A percentile compares a stretch with the other conserved stretches of the same genome.
Conservation (phyloP, 371 early-diverging fungal genomes). For the Mucor lusitanicus region DNA sequence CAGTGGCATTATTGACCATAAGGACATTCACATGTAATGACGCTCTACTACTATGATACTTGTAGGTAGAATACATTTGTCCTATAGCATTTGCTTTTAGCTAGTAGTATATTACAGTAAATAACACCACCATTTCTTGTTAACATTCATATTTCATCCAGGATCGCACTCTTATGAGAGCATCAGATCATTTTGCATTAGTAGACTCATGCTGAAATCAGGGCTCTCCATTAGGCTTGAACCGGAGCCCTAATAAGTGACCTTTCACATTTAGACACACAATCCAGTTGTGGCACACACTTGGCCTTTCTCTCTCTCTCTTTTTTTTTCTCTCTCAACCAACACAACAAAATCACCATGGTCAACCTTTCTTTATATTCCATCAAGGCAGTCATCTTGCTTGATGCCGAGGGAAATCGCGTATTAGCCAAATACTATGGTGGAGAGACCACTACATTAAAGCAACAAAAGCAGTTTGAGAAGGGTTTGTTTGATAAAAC, state of each 20-base stretch:
- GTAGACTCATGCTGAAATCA: not conserved
- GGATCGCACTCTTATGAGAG: too few relatives aligned
- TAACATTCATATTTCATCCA: too few relatives aligned
- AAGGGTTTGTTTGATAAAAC: conserved; percentile 92
- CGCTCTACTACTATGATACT: too few relatives aligned
- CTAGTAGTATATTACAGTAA: too few relatives aligned
- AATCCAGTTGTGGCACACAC: not conserved
- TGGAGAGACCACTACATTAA: conserved; percentile 54
- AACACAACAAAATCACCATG: conserved; percentile 42
- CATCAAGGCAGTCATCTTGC: conserved; percentile 83
- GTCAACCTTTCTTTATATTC: conserved; percentile 84
- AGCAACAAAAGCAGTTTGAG: conserved; percentile 93
- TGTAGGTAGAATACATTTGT: too few relatives aligned
- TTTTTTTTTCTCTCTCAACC: not conserved
- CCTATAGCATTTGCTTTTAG: too few relatives aligned
- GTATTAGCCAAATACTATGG: conserved; percentile 92
- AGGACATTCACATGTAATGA: too few relatives aligned
- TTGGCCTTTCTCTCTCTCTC: not conserved
- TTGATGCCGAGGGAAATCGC: conserved; percentile 93
- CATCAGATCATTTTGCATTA: too few relatives aligned
- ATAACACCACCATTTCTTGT: too few relatives aligned
- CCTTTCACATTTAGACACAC: not conserved
- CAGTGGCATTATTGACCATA: too few relatives aligned
- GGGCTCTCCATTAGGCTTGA: not conserved
- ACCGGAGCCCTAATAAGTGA: not conserved